Percentiles rank a stretch among this genome's conserved stretches.
Evolutionary conservation across 179 eudicot genomes (phyloP).

Genomic region (Vitellaria paradoxa): DNA sequence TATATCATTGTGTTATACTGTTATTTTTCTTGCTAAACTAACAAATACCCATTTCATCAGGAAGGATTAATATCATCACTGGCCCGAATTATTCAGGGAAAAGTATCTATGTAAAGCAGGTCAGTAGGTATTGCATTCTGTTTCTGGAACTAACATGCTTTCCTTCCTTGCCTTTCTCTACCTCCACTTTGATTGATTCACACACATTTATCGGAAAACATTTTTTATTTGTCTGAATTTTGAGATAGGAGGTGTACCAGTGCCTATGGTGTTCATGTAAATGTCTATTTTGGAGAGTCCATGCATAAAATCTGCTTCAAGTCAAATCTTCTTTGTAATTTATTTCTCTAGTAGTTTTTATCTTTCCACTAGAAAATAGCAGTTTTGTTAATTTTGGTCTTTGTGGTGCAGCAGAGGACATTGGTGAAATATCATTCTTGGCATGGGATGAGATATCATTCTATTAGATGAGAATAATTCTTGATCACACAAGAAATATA

Average conservation of each 20-base stretch:
- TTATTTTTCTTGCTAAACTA: conserved; percentile 1
- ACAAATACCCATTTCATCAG: conserved; percentile 40
- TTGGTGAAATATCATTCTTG: too few relatives aligned
- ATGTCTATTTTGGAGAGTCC: neutral
- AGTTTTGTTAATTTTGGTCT: neutral
- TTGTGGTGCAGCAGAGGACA: neutral
- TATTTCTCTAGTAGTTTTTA: too few relatives aligned
- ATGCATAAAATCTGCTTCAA: neutral
- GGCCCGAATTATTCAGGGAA: conserved; percentile 99
- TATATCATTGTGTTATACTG: neutral
- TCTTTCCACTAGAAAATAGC: too few relatives aligned
- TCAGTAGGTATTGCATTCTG: conserved; percentile 15
- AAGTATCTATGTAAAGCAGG: conserved; percentile 98
- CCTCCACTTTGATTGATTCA: neutral
- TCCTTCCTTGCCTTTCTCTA: neutral
- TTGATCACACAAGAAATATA: too few relatives aligned
- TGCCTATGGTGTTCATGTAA: neutral
- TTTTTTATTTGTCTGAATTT: neutral
- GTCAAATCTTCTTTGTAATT: too few relatives aligned
- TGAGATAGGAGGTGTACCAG: neutral
- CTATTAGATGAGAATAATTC: too few relatives aligned
- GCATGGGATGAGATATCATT: too few relatives aligned
- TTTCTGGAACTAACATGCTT: neutral
- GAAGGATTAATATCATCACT: conserved; percentile 89
- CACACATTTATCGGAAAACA: neutral